phyloP scores from a whole-genome alignment of 176 grass and related monocot genomes.

The Melocanna baccifera region DNA sequence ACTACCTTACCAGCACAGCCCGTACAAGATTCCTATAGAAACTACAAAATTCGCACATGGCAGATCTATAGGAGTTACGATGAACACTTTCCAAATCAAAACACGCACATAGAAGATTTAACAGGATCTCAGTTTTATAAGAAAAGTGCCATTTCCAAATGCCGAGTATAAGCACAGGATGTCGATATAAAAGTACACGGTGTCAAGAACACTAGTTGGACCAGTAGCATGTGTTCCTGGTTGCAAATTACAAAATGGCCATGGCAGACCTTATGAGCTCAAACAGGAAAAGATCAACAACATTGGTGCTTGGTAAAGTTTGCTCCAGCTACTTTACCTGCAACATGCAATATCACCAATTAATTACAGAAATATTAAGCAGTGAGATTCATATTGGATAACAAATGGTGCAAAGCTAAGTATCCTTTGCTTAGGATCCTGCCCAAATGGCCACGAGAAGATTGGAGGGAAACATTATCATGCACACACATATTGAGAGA shows the following conservation, averaged over 20 bases:
- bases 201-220: background rate
- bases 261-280: constrained; percentile 48
- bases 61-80: too few species aligned
- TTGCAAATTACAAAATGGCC: constrained; percentile 48
- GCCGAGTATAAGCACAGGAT: background rate
- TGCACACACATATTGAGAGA: background rate
- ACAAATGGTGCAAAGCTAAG: background rate
- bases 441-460: background rate
- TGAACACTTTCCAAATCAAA: background rate
- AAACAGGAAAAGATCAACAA: constrained; percentile 42
- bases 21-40: background rate
- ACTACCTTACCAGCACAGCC: background rate
- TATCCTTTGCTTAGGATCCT: background rate
- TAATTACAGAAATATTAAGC: background rate
- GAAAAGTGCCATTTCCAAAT: constrained; percentile 12
- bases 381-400: background rate
- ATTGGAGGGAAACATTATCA: background rate
- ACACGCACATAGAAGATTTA: background rate
- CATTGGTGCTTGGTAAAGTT: constrained; percentile 30
- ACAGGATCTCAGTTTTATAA: background rate
- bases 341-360: constrained; percentile 12
- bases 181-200: background rate
- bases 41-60: background rate
- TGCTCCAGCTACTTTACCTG: constrained; percentile 44
- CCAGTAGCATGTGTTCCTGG: constrained; percentile 17